These are phyloP conservation scores for Scalesia atractyloides DNA, from an alignment of 129 eudicot genomes.

Conservation along the genomic window DNA sequence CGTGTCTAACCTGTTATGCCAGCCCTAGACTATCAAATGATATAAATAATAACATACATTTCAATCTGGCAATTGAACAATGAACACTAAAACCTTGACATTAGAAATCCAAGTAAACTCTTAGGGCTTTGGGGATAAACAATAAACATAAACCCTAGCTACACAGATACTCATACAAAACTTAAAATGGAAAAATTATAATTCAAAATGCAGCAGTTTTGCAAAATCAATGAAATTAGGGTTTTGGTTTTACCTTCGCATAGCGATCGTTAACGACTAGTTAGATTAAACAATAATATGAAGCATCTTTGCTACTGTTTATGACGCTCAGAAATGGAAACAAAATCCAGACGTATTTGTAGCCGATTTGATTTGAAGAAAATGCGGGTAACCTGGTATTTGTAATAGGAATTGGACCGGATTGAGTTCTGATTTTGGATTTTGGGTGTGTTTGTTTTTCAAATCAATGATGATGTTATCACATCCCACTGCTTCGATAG, in stretches of 20 bases:
- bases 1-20: too few species aligned
- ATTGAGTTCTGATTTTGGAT: conserved; percentile 6
- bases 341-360: neutral
- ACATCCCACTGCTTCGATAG: too few species aligned
- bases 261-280: conserved; percentile 6
- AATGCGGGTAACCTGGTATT: neutral
- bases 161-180: conserved; percentile 7
- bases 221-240: conserved; percentile 19
- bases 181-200: neutral
- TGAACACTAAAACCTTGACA: too few species aligned
- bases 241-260: conserved; percentile 31
- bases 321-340: conserved; percentile 14
- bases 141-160: neutral
- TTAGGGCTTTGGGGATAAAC: conserved; percentile 9
- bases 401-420: neutral
- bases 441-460: too few species aligned
- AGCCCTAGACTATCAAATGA: neutral
- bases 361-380: conserved; percentile 25
- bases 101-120: too few species aligned
- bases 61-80: neutral
- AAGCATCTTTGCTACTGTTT: neutral
- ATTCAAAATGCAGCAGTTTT: conserved; percentile 18
- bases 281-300: neutral
- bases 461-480: too few species aligned
- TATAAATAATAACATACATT: neutral